Conservation (phyloP, 345 rosid species). For the Camelina sativa region DNA sequence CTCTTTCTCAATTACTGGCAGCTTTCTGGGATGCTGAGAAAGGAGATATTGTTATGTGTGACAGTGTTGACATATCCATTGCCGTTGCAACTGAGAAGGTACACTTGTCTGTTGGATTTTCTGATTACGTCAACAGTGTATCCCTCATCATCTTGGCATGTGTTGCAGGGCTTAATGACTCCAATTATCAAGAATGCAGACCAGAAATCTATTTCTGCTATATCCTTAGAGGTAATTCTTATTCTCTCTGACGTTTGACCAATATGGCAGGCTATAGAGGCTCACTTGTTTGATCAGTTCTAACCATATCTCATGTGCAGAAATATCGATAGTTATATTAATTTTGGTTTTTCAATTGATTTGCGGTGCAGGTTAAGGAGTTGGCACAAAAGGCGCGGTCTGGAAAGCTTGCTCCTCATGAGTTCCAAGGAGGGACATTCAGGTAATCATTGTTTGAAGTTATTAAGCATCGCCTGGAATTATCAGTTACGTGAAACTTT, state of each 20-base stretch:
- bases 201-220: conserved; percentile 87
- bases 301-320: neutral
- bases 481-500: neutral
- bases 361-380: conserved; percentile 72
- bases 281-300: conserved; percentile 21
- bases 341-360: conserved; percentile 9
- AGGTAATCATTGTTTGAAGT: conserved; percentile 52
- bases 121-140: conserved; percentile 3
- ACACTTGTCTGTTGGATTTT: conserved; percentile 34
- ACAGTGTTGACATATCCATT: conserved; percentile 86
- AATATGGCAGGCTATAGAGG: conserved; percentile 23
- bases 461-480: conserved; percentile 13
- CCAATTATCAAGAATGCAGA: conserved; percentile 91
- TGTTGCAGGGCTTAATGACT: conserved; percentile 90
- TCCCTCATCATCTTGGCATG: conserved; percentile 40
- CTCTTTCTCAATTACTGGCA: conserved; percentile 47
- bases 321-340: neutral
- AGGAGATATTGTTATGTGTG: conserved; percentile 67
- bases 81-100: conserved; percentile 99
- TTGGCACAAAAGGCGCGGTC: conserved; percentile 90
- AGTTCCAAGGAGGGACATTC: conserved; percentile 98
- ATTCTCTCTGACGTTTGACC: conserved; percentile 9
- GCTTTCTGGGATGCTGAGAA: conserved; percentile 84
- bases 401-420: conserved; percentile 89
- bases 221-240: conserved; percentile 74